Conservation (phyloP, 495 filamentous ascomycete species). For the Tuber aestivum region DNA sequence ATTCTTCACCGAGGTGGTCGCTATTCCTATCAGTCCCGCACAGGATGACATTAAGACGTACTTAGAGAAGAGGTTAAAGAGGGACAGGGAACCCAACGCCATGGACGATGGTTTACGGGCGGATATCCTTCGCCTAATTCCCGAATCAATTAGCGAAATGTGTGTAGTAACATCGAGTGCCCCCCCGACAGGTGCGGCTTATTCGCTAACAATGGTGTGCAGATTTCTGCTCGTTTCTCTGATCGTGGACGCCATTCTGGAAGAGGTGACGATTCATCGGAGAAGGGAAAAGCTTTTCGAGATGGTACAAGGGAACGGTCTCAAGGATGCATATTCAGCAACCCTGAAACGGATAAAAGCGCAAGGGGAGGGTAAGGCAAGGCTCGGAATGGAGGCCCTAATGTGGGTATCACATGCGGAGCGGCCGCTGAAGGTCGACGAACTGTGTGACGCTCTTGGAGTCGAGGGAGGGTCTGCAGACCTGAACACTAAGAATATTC, state of each 20-base stretch:
- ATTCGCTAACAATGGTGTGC: neutral
- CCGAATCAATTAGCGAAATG: neutral
- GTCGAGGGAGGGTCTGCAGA: neutral
- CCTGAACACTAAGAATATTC: neutral
- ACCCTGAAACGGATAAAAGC: neutral
- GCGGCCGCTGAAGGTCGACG: neutral
- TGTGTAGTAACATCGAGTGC: neutral
- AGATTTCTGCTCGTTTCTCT: neutral
- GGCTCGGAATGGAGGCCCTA: neutral
- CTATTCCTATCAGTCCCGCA: neutral
- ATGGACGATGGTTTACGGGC: neutral
- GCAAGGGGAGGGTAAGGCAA: neutral
- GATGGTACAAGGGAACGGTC: neutral
- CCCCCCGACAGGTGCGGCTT: neutral
- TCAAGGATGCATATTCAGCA: neutral
- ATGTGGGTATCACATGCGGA: neutral
- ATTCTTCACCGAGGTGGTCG: neutral
- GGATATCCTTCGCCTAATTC: neutral
- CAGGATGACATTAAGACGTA: neutral
- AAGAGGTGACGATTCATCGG: neutral
- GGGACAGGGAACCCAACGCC: neutral
- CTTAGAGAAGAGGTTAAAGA: neutral
- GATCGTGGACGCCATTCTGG: neutral
- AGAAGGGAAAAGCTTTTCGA: neutral
- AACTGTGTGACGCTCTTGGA: neutral